Evolutionary conservation across 805 yeast species (phyloP).

Genomic region (Yamadazyma takamatsuzukensis): DNA sequence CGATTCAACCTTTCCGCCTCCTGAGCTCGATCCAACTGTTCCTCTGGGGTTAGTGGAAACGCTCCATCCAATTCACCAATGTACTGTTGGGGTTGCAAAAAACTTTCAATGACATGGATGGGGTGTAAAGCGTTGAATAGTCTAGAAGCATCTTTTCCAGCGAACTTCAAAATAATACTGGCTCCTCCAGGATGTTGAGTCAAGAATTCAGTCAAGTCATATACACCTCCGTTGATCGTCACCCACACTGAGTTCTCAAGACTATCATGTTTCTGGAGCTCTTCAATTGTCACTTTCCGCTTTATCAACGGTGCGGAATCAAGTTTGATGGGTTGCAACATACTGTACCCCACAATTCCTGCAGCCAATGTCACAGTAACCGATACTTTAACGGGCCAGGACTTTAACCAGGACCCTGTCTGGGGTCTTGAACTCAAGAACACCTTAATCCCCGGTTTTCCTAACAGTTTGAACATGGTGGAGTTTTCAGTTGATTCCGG

Average conservation of each 20-base stretch:
- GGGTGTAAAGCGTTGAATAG: constrained; percentile 40
- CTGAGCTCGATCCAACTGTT: neutral
- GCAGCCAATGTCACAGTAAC: too few relatives aligned
- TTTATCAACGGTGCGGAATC: too few relatives aligned
- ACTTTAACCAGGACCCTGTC: too few relatives aligned
- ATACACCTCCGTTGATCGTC: constrained; percentile 57
- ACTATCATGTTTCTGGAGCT: constrained; percentile 13
- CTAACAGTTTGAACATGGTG: too few relatives aligned
- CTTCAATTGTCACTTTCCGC: constrained; percentile 8
- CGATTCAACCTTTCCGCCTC: constrained; percentile 4
- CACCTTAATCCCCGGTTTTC: too few relatives aligned
- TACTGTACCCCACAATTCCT: too few relatives aligned
- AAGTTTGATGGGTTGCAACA: too few relatives aligned
- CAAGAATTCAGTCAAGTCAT: constrained; percentile 72
- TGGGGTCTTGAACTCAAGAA: too few relatives aligned
- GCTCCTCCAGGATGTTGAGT: constrained; percentile 74
- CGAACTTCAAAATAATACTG: constrained; percentile 50
- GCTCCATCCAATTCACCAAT: constrained; percentile 6
- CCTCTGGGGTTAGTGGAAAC: constrained; percentile 1
- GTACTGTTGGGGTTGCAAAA: constrained; percentile 6
- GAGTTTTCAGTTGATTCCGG: too few relatives aligned
- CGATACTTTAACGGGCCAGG: too few relatives aligned
- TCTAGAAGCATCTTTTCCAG: constrained; percentile 64
- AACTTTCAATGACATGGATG: constrained; percentile 15
- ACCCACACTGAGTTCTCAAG: constrained; percentile 25